Evolutionary conservation across 495 filamentous ascomycete species (phyloP), one percentile per base, ranked within the genome.

Genomic region (Tetracladium setigerum): DNA sequence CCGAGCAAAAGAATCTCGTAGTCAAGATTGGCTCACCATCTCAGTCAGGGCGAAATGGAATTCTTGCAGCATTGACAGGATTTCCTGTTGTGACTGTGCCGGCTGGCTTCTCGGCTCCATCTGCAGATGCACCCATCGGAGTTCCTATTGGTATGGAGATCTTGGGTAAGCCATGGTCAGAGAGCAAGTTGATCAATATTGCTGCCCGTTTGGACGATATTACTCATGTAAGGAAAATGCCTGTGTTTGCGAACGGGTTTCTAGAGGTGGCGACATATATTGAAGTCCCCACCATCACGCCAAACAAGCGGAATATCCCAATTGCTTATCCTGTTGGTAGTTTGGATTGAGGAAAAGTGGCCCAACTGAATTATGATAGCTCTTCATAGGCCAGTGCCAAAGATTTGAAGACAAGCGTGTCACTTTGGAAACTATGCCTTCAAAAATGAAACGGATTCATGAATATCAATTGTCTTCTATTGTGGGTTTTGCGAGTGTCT

Each of bases 121-220:
- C 62, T 3, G 46, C 50, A 1, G 62, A 72, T 27, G 78, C 82
- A 14, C 68, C 67, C 0, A 38, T 62, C 6, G 81, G 82, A 12
- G 64, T 84, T 2, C 81, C 82, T 1, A 67, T 84, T 37, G 81
- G 81, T 2, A 69, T 83, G 66, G 81, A 84, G 64, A 72, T 85
- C 43, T 60, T 84, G 49, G 79, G 82, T 0, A 53, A 58, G 50
- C 66, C 66, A 2, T 78, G 72, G 64, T 59, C 41, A 8, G 82
- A 86, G 50, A 66, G 64, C 10, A 62, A 62, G 36, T 43, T 85
- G 48, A 58, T 85, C 30, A 38, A 35, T 30, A 50, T 50, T 15
- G 47, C 40, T 12, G 11, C 17, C 14, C 65, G 71, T 30, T 67
- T 81, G 15, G 75, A 74, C 33, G 33, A 45, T 5, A 51, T 79